phyloP scores from a whole-genome alignment of 345 rosid genomes.

The Syzygium oleosum region DNA sequence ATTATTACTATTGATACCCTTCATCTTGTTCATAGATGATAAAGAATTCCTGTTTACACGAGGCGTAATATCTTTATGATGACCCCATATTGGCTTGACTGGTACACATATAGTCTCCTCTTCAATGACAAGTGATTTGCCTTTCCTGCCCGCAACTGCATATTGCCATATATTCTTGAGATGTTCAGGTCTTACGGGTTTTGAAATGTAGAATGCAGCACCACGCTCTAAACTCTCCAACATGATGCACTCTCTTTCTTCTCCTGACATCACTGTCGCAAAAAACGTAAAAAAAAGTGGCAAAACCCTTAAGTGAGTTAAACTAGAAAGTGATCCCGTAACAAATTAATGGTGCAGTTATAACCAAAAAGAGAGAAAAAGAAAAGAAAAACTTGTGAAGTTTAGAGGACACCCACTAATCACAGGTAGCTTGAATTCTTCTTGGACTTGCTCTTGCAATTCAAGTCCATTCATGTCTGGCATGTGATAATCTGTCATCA shows the following conservation, averaged over 20 bases:
- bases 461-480: conserved; percentile 60
- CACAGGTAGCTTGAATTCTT: conserved; percentile 49
- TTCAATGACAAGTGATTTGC: conserved; percentile 11
- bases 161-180: conserved; percentile 49
- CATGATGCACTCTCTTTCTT: conserved; percentile 30
- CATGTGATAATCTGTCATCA: conserved; percentile 64
- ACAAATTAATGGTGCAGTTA: neutral
- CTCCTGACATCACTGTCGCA: conserved; percentile 59
- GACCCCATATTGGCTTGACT: neutral
- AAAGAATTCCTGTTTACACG: neutral
- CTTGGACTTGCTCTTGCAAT: conserved; percentile 30
- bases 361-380: neutral
- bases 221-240: conserved; percentile 43
- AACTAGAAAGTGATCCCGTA: neutral
- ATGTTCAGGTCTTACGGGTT: conserved; percentile 44
- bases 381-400: neutral
- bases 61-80: neutral
- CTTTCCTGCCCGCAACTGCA: conserved; percentile 27
- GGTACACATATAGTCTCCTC: neutral
- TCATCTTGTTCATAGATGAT: neutral
- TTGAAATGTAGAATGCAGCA: conserved; percentile 43
- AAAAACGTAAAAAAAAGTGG: neutral
- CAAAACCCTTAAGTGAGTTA: neutral
- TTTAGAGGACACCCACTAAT: conserved; percentile 28
- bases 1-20: neutral